Percentiles rank a stretch among this genome's conserved stretches.
Evolutionary conservation across 2,329 filamentous ascomycete species (phyloP).

Genomic region (Trichoderma oligosporum): DNA sequence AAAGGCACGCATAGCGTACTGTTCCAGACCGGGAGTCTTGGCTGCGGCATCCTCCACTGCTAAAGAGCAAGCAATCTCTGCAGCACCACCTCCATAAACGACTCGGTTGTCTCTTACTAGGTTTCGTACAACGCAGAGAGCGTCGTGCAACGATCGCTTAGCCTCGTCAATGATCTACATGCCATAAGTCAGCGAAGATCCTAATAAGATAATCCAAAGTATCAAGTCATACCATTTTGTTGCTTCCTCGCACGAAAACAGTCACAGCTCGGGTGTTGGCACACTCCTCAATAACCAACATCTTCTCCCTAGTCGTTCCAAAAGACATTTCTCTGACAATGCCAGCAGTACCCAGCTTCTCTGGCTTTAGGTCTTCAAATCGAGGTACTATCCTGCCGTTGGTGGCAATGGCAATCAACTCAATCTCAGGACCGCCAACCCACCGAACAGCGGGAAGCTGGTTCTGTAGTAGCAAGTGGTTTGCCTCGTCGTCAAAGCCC

Average conservation of each 20-base stretch:
- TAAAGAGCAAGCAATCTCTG: constrained; percentile 94
- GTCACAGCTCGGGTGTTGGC: constrained; percentile 97
- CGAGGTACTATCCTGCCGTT: constrained; percentile 96
- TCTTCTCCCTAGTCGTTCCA: constrained; percentile 97
- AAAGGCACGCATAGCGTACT: constrained; percentile 98
- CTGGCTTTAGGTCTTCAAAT: constrained; percentile 87
- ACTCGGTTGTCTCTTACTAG: constrained; percentile 94
- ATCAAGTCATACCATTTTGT: constrained; percentile 80
- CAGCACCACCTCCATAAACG: constrained; percentile 93
- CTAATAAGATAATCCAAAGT: background rate
- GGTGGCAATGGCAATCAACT: constrained; percentile 96
- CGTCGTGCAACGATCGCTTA: constrained; percentile 94
- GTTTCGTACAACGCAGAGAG: constrained; percentile 95
- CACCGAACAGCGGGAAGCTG: constrained; percentile 92
- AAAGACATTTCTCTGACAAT: constrained; percentile 93
- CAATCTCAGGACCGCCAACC: constrained; percentile 97
- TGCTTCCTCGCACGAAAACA: constrained; percentile 92
- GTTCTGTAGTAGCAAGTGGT: constrained; percentile 95
- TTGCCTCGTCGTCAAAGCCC: constrained; percentile 99
- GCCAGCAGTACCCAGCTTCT: constrained; percentile 88
- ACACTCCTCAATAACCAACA: constrained; percentile 98
- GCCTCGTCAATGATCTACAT: constrained; percentile 94
- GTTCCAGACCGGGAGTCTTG: constrained; percentile 93
- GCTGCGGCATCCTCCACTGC: constrained; percentile 93
- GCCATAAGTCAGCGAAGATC: constrained; percentile 22